A percentile compares a stretch with the other conserved stretches of the same genome.
Conservation (phyloP, 345 rosid species). For the Gossypium arboreum region DNA sequence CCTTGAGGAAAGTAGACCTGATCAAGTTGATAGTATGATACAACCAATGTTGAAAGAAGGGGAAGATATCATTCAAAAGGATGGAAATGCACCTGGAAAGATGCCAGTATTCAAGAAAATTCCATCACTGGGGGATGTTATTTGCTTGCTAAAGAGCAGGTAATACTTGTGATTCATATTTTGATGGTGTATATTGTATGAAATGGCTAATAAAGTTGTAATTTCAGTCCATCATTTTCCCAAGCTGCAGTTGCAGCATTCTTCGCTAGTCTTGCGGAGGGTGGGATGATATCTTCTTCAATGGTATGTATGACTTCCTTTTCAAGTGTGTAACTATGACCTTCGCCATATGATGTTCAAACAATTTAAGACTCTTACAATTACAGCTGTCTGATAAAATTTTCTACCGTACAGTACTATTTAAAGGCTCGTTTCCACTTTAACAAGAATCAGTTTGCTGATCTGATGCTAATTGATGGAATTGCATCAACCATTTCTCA, state of each 20-base stretch:
- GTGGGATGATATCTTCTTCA: conserved; percentile 54
- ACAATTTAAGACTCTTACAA: neutral
- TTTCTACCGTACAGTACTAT: conserved; percentile 54
- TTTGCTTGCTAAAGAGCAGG: conserved; percentile 60
- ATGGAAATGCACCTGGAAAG: conserved; percentile 16
- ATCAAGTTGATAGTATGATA: conserved; percentile 21
- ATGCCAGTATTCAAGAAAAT: conserved; percentile 34
- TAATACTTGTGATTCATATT: neutral
- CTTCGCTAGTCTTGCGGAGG: conserved; percentile 61
- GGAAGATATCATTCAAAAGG: conserved; percentile 19
- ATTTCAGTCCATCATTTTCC: conserved; percentile 55
- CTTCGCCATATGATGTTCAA: neutral
- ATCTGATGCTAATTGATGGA: conserved; percentile 51
- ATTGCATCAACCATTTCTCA: conserved; percentile 56
- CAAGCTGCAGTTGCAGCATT: conserved; percentile 73
- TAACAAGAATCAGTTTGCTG: conserved; percentile 73
- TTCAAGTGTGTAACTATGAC: neutral
- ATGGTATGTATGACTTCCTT: conserved; percentile 38
- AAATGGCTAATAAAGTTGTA: neutral
- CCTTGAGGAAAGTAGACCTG: conserved; percentile 43
- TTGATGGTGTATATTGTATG: neutral
- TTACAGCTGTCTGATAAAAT: neutral
- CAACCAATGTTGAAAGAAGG: conserved; percentile 49
- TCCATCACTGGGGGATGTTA: conserved; percentile 47
- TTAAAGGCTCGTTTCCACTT: conserved; percentile 87